Conservation (phyloP, 495 filamentous ascomycete genomes). For the Acidiella bohemica region DNA sequence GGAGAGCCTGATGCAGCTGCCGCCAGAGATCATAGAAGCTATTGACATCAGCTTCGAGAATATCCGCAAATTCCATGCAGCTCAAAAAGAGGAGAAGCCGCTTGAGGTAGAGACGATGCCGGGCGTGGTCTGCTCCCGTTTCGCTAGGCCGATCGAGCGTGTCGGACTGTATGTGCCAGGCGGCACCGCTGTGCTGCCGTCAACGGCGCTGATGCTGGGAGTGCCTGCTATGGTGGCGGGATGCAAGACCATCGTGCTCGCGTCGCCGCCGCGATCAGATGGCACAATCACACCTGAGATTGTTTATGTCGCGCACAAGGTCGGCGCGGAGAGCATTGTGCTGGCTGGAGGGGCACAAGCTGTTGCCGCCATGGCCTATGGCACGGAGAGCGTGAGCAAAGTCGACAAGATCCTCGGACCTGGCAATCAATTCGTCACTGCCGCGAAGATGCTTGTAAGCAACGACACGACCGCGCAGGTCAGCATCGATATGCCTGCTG, state of each 20-base stretch:
- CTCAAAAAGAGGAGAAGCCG: constrained; percentile 67
- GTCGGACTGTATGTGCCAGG: constrained; percentile 93
- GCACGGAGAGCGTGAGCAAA: constrained; percentile 73
- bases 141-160: constrained; percentile 80
- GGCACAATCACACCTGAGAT: constrained; percentile 91
- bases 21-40: constrained; percentile 70
- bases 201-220: constrained; percentile 93
- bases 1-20: constrained; percentile 65
- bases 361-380: constrained; percentile 78
- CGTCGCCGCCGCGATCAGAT: constrained; percentile 79
- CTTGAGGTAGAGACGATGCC: constrained; percentile 92
- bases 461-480: constrained; percentile 94
- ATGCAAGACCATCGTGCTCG: constrained; percentile 88
- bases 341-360: constrained; percentile 92
- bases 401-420: constrained; percentile 98
- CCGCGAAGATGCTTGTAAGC: constrained; percentile 91
- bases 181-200: constrained; percentile 88
- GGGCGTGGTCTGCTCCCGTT: constrained; percentile 85
- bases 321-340: constrained; percentile 88
- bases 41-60: constrained; percentile 89
- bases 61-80: constrained; percentile 83
- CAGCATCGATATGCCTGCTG: constrained; percentile 96
- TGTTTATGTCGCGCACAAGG: constrained; percentile 94
- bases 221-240: constrained; percentile 95
- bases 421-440: constrained; percentile 97